Percentiles rank a stretch among this genome's conserved stretches.
Conservation (phyloP, 2,329 filamentous ascomycete species). For the Chalara sp. region DNA sequence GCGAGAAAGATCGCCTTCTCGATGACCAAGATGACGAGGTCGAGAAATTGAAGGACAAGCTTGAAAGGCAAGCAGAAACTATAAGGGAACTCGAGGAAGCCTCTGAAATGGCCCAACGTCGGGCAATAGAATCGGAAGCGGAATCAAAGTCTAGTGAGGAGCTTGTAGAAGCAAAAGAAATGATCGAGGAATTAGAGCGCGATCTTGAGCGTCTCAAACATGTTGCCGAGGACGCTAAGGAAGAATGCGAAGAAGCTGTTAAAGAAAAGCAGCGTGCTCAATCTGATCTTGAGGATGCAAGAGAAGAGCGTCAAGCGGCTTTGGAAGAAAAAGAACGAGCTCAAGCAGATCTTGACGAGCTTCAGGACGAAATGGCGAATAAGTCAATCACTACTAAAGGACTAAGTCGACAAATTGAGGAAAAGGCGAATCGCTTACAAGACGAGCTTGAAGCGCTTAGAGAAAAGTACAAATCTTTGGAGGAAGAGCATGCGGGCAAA, state of each 20-base stretch:
- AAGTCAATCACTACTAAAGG: constrained; percentile 73
- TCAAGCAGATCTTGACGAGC: constrained; percentile 53
- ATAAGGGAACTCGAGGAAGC: constrained; percentile 51
- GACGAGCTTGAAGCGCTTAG: constrained; percentile 51
- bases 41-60: constrained; percentile 54
- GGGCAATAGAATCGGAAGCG: constrained; percentile 48
- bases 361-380: constrained; percentile 72
- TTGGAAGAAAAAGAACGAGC: constrained; percentile 48
- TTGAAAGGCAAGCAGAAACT: constrained; percentile 44
- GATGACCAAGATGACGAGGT: constrained; percentile 71
- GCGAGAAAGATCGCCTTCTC: constrained; percentile 68
- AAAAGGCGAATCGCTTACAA: constrained; percentile 60
- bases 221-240: constrained; percentile 47
- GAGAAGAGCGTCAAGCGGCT: constrained; percentile 47
- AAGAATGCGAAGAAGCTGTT: constrained; percentile 46
- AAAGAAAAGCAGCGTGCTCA: constrained; percentile 51
- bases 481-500: constrained; percentile 37
- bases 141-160: constrained; percentile 45
- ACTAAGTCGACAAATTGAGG: constrained; percentile 67
- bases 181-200: constrained; percentile 51
- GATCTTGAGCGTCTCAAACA: constrained; percentile 46
- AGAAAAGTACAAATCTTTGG: constrained; percentile 35
- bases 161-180: constrained; percentile 25
- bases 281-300: constrained; percentile 46
- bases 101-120: constrained; percentile 47